A percentile compares a stretch with the other conserved stretches of the same genome.
These are phyloP conservation scores for Gnetum montanum DNA, from an alignment of 75 land plant species.

Conservation along the genomic window DNA sequence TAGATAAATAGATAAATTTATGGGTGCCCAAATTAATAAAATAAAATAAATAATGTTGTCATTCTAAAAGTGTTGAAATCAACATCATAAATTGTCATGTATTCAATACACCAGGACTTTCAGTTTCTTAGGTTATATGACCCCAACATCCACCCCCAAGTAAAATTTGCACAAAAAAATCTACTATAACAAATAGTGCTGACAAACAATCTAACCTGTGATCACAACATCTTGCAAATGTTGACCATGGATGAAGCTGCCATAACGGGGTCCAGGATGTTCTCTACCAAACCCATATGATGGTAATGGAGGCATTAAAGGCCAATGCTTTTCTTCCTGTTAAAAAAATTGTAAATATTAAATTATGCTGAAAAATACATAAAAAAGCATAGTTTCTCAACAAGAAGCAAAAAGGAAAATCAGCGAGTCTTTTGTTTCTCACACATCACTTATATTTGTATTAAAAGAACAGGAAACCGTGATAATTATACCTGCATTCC, in stretches of 20 bases:
- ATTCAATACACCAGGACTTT: too few species aligned
- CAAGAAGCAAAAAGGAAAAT: not conserved
- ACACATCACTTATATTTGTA: not conserved
- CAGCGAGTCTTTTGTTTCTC: not conserved
- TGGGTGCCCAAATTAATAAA: too few species aligned
- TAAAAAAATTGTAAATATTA: too few species aligned
- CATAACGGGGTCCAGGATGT: conserved; percentile 89
- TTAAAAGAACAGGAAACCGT: not conserved
- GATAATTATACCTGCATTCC: too few species aligned
- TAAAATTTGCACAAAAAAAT: too few species aligned
- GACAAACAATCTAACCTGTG: conserved; percentile 38
- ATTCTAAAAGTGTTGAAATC: too few species aligned
- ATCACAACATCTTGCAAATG: conserved; percentile 84
- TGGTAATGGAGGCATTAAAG: conserved; percentile 83
- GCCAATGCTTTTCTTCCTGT: conserved; percentile 83
- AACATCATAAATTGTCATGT: too few species aligned
- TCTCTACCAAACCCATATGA: conserved; percentile 97
- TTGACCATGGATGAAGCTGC: conserved; percentile 94
- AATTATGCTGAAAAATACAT: not conserved
- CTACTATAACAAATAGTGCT: not conserved
- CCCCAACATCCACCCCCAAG: too few species aligned
- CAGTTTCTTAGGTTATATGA: too few species aligned
- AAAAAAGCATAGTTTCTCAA: too few species aligned
- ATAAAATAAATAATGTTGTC: too few species aligned
- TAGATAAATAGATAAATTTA: too few species aligned